Conservation (phyloP, 2,329 filamentous ascomycete species). For the Dichotomopilus funicola region DNA sequence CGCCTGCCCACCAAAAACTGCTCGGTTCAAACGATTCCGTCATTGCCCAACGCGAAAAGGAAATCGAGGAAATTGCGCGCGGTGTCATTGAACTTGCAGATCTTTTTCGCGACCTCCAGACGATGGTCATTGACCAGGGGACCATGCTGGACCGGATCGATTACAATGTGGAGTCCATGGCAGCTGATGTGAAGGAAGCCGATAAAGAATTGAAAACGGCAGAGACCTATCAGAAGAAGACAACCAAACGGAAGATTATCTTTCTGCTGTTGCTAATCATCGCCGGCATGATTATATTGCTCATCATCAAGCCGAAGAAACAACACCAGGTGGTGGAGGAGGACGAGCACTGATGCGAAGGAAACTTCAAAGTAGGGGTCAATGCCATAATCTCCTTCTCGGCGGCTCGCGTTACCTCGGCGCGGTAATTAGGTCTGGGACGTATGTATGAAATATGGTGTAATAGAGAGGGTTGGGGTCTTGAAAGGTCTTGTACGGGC, state of each 20-base stretch:
- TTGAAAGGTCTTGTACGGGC: too few relatives aligned
- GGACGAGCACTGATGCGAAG: background rate
- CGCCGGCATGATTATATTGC: slow-evolving; percentile 76
- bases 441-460: background rate
- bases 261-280: slow-evolving; percentile 80
- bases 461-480: background rate
- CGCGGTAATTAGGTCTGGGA: background rate
- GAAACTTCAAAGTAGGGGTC: too few relatives aligned
- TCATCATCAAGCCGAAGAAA: slow-evolving; percentile 72
- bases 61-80: slow-evolving; percentile 97
- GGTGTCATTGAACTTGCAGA: slow-evolving; percentile 96
- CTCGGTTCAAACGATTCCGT: slow-evolving; percentile 71
- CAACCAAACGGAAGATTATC: slow-evolving; percentile 88
- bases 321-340: slow-evolving; percentile 12
- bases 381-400: too few relatives aligned
- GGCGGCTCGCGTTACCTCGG: too few relatives aligned
- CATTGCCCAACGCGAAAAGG: slow-evolving; percentile 86
- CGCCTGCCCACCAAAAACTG: slow-evolving; percentile 62
- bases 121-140: slow-evolving; percentile 89
- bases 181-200: slow-evolving; percentile 84
- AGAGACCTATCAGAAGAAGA: slow-evolving; percentile 79
- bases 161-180: slow-evolving; percentile 96
- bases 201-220: slow-evolving; percentile 88
- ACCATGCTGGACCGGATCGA: slow-evolving; percentile 92
- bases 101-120: slow-evolving; percentile 92